These are phyloP conservation scores for Rosa rugosa DNA, from an alignment of 306 rosid genomes.

Conservation along the genomic window DNA sequence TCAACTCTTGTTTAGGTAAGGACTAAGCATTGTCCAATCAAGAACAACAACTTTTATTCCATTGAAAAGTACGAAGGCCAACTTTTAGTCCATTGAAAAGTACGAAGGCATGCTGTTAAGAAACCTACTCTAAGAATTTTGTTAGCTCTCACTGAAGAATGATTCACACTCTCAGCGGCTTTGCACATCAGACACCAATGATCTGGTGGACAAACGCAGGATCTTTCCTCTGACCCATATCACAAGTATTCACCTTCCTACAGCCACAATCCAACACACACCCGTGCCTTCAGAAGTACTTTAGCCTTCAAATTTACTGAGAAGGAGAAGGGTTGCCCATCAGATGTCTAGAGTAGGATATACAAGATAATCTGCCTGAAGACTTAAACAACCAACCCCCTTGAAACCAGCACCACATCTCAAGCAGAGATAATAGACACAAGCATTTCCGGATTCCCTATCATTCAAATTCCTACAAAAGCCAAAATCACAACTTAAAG, in stretches of 20 bases:
- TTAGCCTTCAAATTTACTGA: background rate
- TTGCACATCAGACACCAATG: background rate
- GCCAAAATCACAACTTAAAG: background rate
- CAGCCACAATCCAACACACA: background rate
- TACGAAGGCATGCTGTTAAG: background rate
- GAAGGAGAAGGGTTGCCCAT: background rate
- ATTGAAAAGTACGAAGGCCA: background rate
- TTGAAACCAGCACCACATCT: background rate
- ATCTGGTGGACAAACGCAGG: background rate
- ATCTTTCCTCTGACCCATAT: background rate
- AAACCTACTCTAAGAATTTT: background rate
- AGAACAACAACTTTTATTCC: background rate
- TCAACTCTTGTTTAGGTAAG: background rate
- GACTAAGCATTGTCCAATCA: background rate
- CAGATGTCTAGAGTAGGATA: background rate
- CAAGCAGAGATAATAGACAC: background rate
- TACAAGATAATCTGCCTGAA: background rate
- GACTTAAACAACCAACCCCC: background rate
- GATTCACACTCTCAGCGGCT: background rate
- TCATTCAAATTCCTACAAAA: background rate
- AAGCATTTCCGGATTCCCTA: background rate
- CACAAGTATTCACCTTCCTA: background rate
- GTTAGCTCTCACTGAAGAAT: background rate
- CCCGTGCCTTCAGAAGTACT: background rate
- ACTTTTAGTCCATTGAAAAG: background rate